Conservation (phyloP, 768 basidiomycete species). For the Rhizopogon vulgaris region DNA sequence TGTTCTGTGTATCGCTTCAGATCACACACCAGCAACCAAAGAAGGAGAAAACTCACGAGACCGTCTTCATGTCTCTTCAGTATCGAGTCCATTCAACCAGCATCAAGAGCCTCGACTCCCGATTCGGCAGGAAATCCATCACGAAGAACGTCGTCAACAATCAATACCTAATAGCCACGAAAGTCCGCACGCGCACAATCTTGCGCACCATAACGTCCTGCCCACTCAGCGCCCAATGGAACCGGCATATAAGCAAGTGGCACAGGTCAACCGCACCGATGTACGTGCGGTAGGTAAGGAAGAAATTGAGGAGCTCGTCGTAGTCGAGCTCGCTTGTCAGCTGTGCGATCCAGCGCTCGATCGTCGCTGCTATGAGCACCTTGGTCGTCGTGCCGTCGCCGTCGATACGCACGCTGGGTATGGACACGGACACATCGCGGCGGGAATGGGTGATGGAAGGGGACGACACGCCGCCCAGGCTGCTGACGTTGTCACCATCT, state of each 20-base stretch:
- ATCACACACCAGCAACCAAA: constrained; percentile 3
- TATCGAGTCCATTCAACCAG: constrained; percentile 82
- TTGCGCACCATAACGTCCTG: constrained; percentile 60
- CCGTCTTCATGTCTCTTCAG: constrained; percentile 63
- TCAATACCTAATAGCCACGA: constrained; percentile 89
- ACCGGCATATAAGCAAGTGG: constrained; percentile 58
- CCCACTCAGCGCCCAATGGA: constrained; percentile 57
- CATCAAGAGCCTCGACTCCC: constrained; percentile 64
- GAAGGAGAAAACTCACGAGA: constrained; percentile 43
- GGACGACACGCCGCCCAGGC: constrained; percentile 33
- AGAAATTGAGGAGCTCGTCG: constrained; percentile 82
- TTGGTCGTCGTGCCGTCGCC: constrained; percentile 26
- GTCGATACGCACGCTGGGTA: constrained; percentile 23
- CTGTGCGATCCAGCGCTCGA: constrained; percentile 93
- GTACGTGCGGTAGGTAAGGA: constrained; percentile 88
- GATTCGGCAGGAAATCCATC: constrained; percentile 81
- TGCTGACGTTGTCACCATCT: constrained; percentile 32
- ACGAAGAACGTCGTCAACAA: constrained; percentile 83
- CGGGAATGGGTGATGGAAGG: constrained; percentile 29
- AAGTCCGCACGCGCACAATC: constrained; percentile 83
- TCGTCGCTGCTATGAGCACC: constrained; percentile 81
- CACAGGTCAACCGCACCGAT: constrained; percentile 74
- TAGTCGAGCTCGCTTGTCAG: too few species aligned
- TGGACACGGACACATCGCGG: constrained; percentile 20
- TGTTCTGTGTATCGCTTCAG: constrained; percentile 41